Evolutionary conservation across 352 stramenopile genomes (phyloP).

Genomic region (Phytophthora citrophthora): DNA sequence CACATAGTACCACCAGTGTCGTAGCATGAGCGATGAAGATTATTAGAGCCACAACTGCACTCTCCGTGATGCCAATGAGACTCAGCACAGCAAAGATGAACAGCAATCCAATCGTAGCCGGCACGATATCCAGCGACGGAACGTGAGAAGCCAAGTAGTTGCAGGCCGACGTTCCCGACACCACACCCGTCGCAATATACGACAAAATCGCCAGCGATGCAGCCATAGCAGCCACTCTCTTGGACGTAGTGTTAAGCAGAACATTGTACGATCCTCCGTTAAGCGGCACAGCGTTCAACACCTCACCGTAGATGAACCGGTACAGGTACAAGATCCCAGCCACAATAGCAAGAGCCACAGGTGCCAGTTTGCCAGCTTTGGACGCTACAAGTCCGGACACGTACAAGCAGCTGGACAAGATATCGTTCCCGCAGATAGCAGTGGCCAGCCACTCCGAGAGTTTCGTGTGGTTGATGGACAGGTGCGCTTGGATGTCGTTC

Average conservation of each 20-base stretch:
- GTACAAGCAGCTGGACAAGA: constrained; percentile 94
- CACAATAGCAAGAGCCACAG: constrained; percentile 90
- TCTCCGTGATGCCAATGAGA: constrained; percentile 93
- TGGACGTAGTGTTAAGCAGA: constrained; percentile 95
- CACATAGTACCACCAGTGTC: constrained; percentile 85
- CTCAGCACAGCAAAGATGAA: constrained; percentile 93
- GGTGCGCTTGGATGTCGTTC: constrained; percentile 74
- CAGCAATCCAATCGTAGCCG: constrained; percentile 83
- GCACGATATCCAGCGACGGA: constrained; percentile 77
- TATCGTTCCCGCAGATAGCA: constrained; percentile 96
- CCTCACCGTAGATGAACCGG: constrained; percentile 95
- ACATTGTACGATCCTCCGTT: constrained; percentile 97
- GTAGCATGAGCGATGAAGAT: constrained; percentile 93
- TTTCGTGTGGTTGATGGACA: constrained; percentile 81
- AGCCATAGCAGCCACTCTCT: constrained; percentile 92
- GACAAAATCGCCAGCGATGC: constrained; percentile 95
- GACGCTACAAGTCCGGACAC: constrained; percentile 84
- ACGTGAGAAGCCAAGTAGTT: constrained; percentile 88
- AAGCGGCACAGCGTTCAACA: constrained; percentile 92
- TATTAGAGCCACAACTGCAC: constrained; percentile 87
- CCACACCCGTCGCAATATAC: constrained; percentile 95
- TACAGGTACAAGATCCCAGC: constrained; percentile 89
- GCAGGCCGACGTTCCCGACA: constrained; percentile 87
- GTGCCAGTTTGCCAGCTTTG: constrained; percentile 91
- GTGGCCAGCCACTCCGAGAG: constrained; percentile 94